phyloP scores from a whole-genome alignment of 2,329 filamentous ascomycete genomes.

The Fusarium subglutinans region DNA sequence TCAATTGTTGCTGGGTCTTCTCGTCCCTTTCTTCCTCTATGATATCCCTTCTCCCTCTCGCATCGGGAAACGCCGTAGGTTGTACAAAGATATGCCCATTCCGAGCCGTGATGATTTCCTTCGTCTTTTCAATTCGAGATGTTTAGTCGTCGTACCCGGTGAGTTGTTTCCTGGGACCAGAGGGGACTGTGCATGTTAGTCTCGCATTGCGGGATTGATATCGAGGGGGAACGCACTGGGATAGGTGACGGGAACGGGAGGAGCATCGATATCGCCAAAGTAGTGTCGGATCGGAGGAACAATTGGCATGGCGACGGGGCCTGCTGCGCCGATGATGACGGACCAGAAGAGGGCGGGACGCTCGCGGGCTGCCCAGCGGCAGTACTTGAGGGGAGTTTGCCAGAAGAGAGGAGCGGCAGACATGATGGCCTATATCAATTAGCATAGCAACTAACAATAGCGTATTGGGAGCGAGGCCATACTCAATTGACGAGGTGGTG shows the following conservation, averaged over 20 bases:
- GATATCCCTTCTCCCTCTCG: conserved; percentile 25
- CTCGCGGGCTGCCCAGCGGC: conserved; percentile 87
- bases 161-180: conserved; percentile 67
- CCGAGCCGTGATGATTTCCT: conserved; percentile 16
- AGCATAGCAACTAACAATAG: neutral
- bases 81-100: conserved; percentile 37
- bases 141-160: conserved; percentile 68
- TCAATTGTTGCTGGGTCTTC: conserved; percentile 38
- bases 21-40: conserved; percentile 35
- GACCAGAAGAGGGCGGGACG: conserved; percentile 94
- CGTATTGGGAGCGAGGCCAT: neutral
- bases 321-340: conserved; percentile 75
- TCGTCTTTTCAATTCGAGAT: conserved; percentile 7
- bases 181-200: conserved; percentile 58
- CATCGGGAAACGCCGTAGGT: conserved; percentile 38
- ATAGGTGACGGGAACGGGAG: conserved; percentile 86
- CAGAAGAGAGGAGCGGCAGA: conserved; percentile 79
- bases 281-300: conserved; percentile 78
- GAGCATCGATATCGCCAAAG: conserved; percentile 78
- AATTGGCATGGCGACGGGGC: conserved; percentile 74
- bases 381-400: conserved; percentile 82
- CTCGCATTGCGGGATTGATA: neutral
- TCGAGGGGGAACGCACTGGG: conserved; percentile 72
- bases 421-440: conserved; percentile 58
- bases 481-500: conserved; percentile 50